Base-by-base conservation (phyloP, 225 moss, liverwort and hornwort genomes). In the Sphagnum contortum region DNA sequence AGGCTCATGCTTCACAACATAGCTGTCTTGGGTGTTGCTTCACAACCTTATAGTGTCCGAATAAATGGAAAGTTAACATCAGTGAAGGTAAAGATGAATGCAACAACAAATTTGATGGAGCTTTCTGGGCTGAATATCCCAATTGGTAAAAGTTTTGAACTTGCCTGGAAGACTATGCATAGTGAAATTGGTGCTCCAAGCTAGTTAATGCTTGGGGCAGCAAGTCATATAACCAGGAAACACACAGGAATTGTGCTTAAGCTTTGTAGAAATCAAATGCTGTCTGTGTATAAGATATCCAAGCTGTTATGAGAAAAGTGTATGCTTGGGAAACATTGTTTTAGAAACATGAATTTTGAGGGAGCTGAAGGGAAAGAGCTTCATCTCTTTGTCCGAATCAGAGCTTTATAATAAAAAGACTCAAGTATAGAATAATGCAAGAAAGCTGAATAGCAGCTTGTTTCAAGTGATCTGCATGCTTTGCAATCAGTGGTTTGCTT, bases 1-100 rank as follows among this genome's bases (percentile, higher is more conserved):
- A 71, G 69, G 49, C 71, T 85, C 6, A 59, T 69, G 67, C 71
- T 85, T 3, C 85, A 79, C 55, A 81, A 73, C 2, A 69, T 81
- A 4, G 71, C 67, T 0, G 60, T 85, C 6, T 61, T 76, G 0
- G 81, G 85, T 62, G 79, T 72, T 6, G 64, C 61, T n/a, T 67
- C 70, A 13, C 49, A 50, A 44, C 76, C 79, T 5, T 29, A 69
- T 0, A 53, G 48, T 3, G 67, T 80, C 45, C 53, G 69, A 45
- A 64, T 80, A 49, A 73, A 80, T 14, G 75, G 67, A 57, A 61
- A 67, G 57, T 59, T 63, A 1, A 44, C 65, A 10, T 10, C 63
- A 6, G 67, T 66, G 3, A 80, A 67, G 5, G 70, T 76, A 9
- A 47, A 12, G 5, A 72, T 80, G 13, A 50, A 76, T 57, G 50